Conservation (phyloP, 352 stramenopile genomes). For the Phytopythium cucurbitacearum region DNA sequence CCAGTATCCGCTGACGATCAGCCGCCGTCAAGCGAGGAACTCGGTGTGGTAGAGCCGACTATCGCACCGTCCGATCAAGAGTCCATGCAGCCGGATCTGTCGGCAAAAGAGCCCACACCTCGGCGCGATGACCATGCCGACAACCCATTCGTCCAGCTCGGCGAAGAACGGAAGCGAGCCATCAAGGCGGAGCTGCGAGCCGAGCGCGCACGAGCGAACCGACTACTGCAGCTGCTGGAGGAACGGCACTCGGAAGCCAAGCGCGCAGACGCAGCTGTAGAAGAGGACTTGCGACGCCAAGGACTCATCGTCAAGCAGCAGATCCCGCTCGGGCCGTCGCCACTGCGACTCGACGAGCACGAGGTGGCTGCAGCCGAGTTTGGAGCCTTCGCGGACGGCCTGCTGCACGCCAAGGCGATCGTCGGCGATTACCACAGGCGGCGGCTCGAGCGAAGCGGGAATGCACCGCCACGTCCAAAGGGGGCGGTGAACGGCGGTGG, state of each 20-base stretch:
- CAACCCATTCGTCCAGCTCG: constrained; percentile 33
- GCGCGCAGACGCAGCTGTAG: constrained; percentile 33
- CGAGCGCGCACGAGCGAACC: constrained; percentile 25
- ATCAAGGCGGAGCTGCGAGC: constrained; percentile 23
- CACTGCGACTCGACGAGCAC: constrained; percentile 33
- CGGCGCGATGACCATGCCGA: background rate
- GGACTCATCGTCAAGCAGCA: constrained; percentile 73
- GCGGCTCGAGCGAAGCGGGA: constrained; percentile 45
- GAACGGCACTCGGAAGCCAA: constrained; percentile 36
- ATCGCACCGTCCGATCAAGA: no score
- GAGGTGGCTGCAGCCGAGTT: constrained; percentile 35
- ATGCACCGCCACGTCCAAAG: constrained; percentile 11
- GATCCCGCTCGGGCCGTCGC: constrained; percentile 65
- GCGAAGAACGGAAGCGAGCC: constrained; percentile 26
- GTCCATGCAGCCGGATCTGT: no score
- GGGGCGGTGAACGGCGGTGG: constrained; percentile 9
- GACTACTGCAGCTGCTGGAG: constrained; percentile 49
- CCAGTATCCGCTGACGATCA: background rate
- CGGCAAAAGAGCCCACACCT: background rate
- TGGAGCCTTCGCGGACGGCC: constrained; percentile 30
- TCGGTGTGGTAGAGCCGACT: background rate
- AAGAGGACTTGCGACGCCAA: constrained; percentile 32
- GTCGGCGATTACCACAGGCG: constrained; percentile 45
- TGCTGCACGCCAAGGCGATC: constrained; percentile 59
- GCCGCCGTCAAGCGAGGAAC: background rate